These are phyloP conservation scores for Emergomyces pasteurianus DNA, from an alignment of 2,329 filamentous ascomycete species.

Conservation along the genomic window DNA sequence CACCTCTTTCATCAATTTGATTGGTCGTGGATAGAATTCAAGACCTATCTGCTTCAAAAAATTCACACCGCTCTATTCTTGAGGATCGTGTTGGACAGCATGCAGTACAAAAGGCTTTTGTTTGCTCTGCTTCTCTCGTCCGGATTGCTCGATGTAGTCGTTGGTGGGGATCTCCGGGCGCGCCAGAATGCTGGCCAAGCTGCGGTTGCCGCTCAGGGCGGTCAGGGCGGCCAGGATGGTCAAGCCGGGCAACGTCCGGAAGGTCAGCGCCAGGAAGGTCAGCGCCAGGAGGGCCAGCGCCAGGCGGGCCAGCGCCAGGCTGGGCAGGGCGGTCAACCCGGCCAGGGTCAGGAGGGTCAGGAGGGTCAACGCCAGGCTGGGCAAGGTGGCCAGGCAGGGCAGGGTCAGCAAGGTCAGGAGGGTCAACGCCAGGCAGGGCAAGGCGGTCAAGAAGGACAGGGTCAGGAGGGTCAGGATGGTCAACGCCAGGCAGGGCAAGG, in stretches of 20 bases:
- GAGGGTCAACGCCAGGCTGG: not conserved
- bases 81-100: not conserved
- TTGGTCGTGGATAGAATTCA: not conserved
- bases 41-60: not conserved
- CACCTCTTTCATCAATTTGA: not conserved
- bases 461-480: not conserved
- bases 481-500: not conserved
- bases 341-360: not conserved
- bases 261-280: not conserved
- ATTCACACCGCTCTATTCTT: not conserved
- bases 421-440: not conserved
- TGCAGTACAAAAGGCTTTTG: conserved; percentile 4
- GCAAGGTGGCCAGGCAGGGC: not conserved
- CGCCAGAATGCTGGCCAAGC: not conserved
- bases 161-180: not conserved
- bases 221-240: not conserved
- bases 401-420: not conserved
- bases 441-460: not conserved
- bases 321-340: not conserved
- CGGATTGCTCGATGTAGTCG: conserved; percentile 1
- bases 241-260: not conserved
- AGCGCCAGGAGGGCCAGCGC: not conserved
- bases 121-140: conserved; percentile 4
- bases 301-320: not conserved
- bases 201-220: not conserved